A percentile compares a stretch with the other conserved stretches of the same genome.
phyloP scores from a whole-genome alignment of 108 stramenopile genomes.

The Pinguiococcus pyrenoidosus region DNA sequence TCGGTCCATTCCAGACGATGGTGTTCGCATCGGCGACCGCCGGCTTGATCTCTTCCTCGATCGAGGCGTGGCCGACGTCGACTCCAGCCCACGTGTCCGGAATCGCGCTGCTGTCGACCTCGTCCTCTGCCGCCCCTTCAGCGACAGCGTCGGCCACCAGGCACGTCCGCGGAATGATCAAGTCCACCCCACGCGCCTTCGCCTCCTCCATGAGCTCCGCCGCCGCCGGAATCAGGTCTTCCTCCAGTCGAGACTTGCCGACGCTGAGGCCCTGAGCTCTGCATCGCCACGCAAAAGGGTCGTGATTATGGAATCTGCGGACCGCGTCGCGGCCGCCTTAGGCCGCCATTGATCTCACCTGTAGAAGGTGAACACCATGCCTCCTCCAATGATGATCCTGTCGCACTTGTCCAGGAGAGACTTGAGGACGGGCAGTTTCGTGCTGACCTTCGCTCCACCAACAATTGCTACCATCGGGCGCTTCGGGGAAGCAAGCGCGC shows the following conservation, averaged over 20 bases:
- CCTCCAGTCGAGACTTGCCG: conserved; percentile 67
- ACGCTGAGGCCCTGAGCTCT: conserved; percentile 69
- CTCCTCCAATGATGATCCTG: conserved; percentile 72
- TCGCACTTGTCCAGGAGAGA: conserved; percentile 88
- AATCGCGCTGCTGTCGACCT: conserved; percentile 61
- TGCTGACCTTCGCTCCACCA: conserved; percentile 95
- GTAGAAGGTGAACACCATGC: conserved; percentile 98
- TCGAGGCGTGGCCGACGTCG: conserved; percentile 76
- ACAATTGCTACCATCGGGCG: conserved; percentile 89
- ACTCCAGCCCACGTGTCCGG: conserved; percentile 79
- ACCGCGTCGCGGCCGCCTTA: no score
- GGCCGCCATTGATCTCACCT: no score
- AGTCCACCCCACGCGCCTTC: conserved; percentile 71
- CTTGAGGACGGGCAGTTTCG: conserved; percentile 93
- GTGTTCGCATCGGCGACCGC: conserved; percentile 62
- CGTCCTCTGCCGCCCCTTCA: conserved; percentile 62
- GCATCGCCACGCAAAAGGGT: no score
- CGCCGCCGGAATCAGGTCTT: conserved; percentile 65
- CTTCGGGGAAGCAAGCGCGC: conserved; percentile 73
- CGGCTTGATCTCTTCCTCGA: conserved; percentile 49
- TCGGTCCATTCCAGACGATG: conserved; percentile 85
- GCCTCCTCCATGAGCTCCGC: conserved; percentile 68
- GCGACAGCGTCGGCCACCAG: conserved; percentile 64
- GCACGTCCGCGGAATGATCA: conserved; percentile 81
- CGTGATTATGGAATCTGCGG: no score